phyloP scores from a whole-genome alignment of 495 filamentous ascomycete species.

The Penicillium argentinense region DNA sequence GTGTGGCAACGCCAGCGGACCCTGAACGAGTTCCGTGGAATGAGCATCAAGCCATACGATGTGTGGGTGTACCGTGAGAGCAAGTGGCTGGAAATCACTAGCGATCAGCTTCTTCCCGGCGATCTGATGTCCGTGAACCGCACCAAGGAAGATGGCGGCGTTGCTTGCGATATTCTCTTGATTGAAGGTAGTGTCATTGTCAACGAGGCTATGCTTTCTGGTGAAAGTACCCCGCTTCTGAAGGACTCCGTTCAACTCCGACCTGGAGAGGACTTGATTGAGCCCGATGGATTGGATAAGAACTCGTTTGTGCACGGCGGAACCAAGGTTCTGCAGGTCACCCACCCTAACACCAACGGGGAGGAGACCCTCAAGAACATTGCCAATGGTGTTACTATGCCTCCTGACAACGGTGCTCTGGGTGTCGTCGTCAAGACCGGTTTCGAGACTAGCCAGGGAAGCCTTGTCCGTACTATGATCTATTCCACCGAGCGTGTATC shows the following conservation, averaged over 20 bases:
- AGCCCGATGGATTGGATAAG: conserved; percentile 92
- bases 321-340: conserved; percentile 95
- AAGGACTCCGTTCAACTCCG: conserved; percentile 96
- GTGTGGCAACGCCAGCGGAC: conserved; percentile 99
- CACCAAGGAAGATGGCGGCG: conserved; percentile 95
- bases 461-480: conserved; percentile 98
- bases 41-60: conserved; percentile 98
- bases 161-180: conserved; percentile 95
- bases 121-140: conserved; percentile 92
- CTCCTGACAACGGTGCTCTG: conserved; percentile 90
- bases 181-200: conserved; percentile 96
- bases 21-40: conserved; percentile 94
- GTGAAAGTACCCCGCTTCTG: conserved; percentile 93
- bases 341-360: conserved; percentile 70
- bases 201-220: conserved; percentile 98
- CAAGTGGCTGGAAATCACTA: conserved; percentile 86
- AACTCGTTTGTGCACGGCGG: conserved; percentile 94
- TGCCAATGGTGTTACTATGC: conserved; percentile 68
- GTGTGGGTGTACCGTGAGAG: conserved; percentile 83
- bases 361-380: conserved; percentile 63
- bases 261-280: conserved; percentile 78
- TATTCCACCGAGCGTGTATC: conserved; percentile 99
- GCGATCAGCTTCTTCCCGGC: conserved; percentile 93
- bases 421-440: conserved; percentile 96
- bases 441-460: conserved; percentile 98